Percentiles rank a stretch among this genome's conserved stretches.
phyloP scores from a whole-genome alignment of 2,329 filamentous ascomycete genomes.

The Venturia effusa region DNA sequence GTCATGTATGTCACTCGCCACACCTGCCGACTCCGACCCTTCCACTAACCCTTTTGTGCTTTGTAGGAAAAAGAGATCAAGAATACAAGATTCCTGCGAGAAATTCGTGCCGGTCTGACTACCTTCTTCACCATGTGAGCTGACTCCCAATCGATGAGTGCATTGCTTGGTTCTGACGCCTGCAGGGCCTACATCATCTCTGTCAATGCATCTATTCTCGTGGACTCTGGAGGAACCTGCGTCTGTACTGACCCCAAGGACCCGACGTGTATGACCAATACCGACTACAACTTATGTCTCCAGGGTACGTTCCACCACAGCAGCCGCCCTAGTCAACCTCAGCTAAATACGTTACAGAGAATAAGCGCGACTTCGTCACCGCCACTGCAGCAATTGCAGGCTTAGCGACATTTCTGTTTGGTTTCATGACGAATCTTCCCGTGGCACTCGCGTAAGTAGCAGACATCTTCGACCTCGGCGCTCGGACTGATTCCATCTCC shows the following conservation, averaged over 20 bases:
- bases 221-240: conserved; percentile 63
- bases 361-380: conserved; percentile 72
- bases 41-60: conserved; percentile 10
- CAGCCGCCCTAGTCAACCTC: background rate
- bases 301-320: conserved; percentile 19
- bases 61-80: conserved; percentile 57
- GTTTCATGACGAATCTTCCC: conserved; percentile 64
- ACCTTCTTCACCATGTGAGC: conserved; percentile 41
- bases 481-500: background rate
- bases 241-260: conserved; percentile 46
- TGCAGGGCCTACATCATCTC: conserved; percentile 68
- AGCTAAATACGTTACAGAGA: conserved; percentile 21
- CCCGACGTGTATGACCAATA: conserved; percentile 44
- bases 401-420: conserved; percentile 68
- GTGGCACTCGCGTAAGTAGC: conserved; percentile 24
- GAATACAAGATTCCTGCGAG: conserved; percentile 70
- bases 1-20: conserved; percentile 52
- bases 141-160: conserved; percentile 39
- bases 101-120: conserved; percentile 70
- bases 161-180: background rate
- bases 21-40: conserved; percentile 6
- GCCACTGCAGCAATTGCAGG: conserved; percentile 75
- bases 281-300: conserved; percentile 51
- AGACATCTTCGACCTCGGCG: background rate
- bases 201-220: conserved; percentile 39